Conservation (phyloP, 1,284 basidiomycete species). For the Tilletia setariae region DNA sequence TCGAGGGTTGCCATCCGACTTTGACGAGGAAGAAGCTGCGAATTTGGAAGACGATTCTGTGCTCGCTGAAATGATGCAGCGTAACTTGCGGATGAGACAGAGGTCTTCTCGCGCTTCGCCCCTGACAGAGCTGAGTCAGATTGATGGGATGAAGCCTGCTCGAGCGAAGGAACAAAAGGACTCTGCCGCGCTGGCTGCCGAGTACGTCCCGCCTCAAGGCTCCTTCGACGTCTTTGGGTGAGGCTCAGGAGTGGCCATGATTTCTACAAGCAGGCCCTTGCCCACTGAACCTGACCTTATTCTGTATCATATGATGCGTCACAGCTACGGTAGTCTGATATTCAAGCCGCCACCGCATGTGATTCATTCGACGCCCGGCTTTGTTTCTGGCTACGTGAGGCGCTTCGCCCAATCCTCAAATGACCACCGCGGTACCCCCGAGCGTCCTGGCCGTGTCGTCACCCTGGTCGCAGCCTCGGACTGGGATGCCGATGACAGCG, state of each 20-base stretch:
- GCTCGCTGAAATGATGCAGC: conserved; percentile 24
- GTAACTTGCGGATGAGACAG: conserved; percentile 8
- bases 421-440: conserved; percentile 64
- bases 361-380: conserved; percentile 62
- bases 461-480: conserved; percentile 79
- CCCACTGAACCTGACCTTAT: not conserved
- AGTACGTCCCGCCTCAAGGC: not conserved
- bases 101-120: conserved; percentile 18
- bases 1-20: conserved; percentile 19
- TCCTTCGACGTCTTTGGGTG: conserved; percentile 13
- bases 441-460: conserved; percentile 68
- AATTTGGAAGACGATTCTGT: conserved; percentile 17
- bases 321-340: conserved; percentile 49
- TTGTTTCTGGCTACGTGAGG: conserved; percentile 77
- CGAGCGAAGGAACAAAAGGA: conserved; percentile 16
- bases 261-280: too few relatives aligned
- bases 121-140: conserved; percentile 7
- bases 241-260: not conserved
- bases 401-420: conserved; percentile 81
- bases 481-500: conserved; percentile 64
- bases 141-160: conserved; percentile 6
- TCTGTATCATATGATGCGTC: conserved; percentile 31
- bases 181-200: conserved; percentile 18
- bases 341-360: conserved; percentile 53
- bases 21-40: not conserved